Percentiles rank a stretch among this genome's conserved stretches.
phyloP scores from a whole-genome alignment of 1,139 yeast species.

The Nadsonia starkeyi-henricii region DNA sequence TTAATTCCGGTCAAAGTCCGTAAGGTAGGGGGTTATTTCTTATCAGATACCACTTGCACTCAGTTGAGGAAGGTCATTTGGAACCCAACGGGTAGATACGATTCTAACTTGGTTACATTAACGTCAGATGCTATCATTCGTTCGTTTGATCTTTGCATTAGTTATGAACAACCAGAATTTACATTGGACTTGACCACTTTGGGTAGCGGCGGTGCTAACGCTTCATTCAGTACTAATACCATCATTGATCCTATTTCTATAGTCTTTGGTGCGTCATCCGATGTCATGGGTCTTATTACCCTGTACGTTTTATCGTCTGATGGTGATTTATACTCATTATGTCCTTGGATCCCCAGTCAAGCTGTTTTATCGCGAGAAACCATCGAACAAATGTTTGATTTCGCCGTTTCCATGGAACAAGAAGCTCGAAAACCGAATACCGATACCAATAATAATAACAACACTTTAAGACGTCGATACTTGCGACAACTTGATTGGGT shows the following conservation, averaged over 20 bases:
- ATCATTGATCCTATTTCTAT: slow-evolving; percentile 27
- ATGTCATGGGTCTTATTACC: slow-evolving; percentile 29
- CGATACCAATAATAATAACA: too few species aligned
- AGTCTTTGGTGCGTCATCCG: slow-evolving; percentile 32
- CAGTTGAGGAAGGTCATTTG: slow-evolving; percentile 26
- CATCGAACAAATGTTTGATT: slow-evolving; percentile 29
- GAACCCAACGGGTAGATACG: slow-evolving; percentile 31
- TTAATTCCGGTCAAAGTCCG: slow-evolving; percentile 13
- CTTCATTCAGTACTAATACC: slow-evolving; percentile 5
- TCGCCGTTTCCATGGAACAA: slow-evolving; percentile 23
- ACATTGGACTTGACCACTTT: slow-evolving; percentile 9
- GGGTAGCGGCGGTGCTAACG: background rate
- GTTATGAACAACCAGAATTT: slow-evolving; percentile 17
- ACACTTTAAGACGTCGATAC: too few species aligned
- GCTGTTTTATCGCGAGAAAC: slow-evolving; percentile 25
- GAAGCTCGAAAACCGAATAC: too few species aligned
- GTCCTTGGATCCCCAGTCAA: slow-evolving; percentile 40
- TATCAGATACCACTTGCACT: background rate
- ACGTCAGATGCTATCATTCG: slow-evolving; percentile 25
- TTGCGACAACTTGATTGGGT: too few species aligned
- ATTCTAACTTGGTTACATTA: slow-evolving; percentile 29
- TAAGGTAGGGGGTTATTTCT: slow-evolving; percentile 10
- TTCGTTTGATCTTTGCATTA: slow-evolving; percentile 24
- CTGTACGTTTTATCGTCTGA: slow-evolving; percentile 37
- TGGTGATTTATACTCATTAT: slow-evolving; percentile 40